Conservation (phyloP, 1,284 basidiomycete genomes). For the Microbotryomycetes sp. region DNA sequence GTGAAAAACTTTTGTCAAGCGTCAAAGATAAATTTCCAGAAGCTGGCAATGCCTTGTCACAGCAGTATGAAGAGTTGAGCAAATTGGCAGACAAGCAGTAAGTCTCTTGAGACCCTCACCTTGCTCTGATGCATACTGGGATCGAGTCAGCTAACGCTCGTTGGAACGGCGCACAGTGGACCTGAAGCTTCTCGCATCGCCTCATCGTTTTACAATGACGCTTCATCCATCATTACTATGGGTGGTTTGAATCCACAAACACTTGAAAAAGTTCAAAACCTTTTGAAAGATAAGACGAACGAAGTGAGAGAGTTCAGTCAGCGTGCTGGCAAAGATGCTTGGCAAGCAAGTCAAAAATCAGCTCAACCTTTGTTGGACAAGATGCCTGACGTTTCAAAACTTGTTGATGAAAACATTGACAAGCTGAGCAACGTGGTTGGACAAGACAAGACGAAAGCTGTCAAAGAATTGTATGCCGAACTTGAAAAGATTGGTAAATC, state of each 20-base stretch:
- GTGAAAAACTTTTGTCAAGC: constrained; percentile 17
- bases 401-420: constrained; percentile 25
- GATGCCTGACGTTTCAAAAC: constrained; percentile 36
- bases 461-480: constrained; percentile 33
- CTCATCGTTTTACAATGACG: constrained; percentile 28
- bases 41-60: constrained; percentile 30
- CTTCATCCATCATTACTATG: constrained; percentile 24
- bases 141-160: not conserved
- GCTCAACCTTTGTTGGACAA: constrained; percentile 34
- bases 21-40: constrained; percentile 35
- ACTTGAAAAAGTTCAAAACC: constrained; percentile 30
- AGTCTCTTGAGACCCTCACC: not conserved
- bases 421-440: constrained; percentile 26
- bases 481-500: constrained; percentile 37
- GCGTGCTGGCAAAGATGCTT: constrained; percentile 35
- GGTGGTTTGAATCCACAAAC: constrained; percentile 35
- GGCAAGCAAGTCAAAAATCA: constrained; percentile 24
- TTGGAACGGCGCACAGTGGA: constrained; percentile 17
- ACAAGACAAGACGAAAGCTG: constrained; percentile 27
- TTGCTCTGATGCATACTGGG: not conserved
- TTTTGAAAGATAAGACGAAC: constrained; percentile 31
- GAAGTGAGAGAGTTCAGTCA: constrained; percentile 29
- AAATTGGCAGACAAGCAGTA: constrained; percentile 35
- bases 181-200: constrained; percentile 35
- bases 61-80: constrained; percentile 30